phyloP scores from a whole-genome alignment of 495 filamentous ascomycete genomes.

The Aspergillus nidulans region DNA sequence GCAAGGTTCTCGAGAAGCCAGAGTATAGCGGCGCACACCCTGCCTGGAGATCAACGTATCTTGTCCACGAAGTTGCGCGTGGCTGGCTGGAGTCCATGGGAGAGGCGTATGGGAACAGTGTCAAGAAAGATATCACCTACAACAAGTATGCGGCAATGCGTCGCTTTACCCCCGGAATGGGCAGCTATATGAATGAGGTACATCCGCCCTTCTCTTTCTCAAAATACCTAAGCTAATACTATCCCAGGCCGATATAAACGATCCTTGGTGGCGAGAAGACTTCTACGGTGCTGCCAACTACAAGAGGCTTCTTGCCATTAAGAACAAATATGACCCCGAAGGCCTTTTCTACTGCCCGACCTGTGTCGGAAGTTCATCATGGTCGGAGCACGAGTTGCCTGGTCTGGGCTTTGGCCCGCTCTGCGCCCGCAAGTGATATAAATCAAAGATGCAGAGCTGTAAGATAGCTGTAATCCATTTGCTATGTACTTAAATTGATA shows the following conservation, averaged over 20 bases:
- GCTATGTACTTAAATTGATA: no score
- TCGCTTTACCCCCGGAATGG: slow-evolving; percentile 27
- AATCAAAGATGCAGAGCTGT: no score
- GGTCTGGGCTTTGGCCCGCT: no score
- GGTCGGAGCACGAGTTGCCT: slow-evolving; percentile 17
- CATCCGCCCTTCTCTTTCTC: not conserved
- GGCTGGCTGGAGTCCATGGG: slow-evolving; percentile 29
- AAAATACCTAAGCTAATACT: not conserved
- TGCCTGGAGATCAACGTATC: slow-evolving; percentile 40
- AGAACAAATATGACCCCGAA: slow-evolving; percentile 50
- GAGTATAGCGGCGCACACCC: slow-evolving; percentile 35
- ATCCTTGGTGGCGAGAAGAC: slow-evolving; percentile 13
- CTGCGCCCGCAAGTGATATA: no score
- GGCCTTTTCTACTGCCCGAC: slow-evolving; percentile 47
- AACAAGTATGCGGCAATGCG: slow-evolving; percentile 45
- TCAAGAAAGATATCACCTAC: slow-evolving; percentile 45
- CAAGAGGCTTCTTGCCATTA: slow-evolving; percentile 35
- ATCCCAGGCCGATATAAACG: slow-evolving; percentile 12
- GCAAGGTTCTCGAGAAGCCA: slow-evolving; percentile 26
- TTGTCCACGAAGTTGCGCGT: slow-evolving; percentile 34
- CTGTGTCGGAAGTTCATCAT: slow-evolving; percentile 48
- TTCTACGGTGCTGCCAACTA: slow-evolving; percentile 30
- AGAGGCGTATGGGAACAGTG: slow-evolving; percentile 32
- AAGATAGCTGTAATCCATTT: no score
- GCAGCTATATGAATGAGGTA: slow-evolving; percentile 40